Evolutionary conservation across 2,329 filamentous ascomycete species (phyloP).

Genomic region (Fusarium scirpi): DNA sequence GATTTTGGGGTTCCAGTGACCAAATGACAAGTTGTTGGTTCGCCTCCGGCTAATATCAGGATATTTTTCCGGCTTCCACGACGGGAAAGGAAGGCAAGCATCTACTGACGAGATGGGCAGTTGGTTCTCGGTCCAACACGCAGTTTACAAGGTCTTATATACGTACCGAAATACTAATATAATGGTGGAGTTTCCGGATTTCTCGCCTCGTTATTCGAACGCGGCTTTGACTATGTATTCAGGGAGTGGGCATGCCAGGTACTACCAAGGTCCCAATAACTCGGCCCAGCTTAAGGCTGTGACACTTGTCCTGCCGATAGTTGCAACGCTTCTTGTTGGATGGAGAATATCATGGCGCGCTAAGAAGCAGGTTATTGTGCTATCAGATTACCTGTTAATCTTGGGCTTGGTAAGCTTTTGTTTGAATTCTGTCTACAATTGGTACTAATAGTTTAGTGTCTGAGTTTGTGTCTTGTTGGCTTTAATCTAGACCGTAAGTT

Average conservation of each 20-base stretch:
- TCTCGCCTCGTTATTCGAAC: too few species aligned
- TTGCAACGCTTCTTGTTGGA: background rate
- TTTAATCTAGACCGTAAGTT: slow-evolving; percentile 5
- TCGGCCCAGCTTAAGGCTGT: slow-evolving; percentile 10
- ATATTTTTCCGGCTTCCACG: too few species aligned
- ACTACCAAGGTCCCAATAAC: slow-evolving; percentile 3
- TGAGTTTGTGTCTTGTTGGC: slow-evolving; percentile 4
- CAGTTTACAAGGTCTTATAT: too few species aligned
- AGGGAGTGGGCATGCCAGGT: background rate
- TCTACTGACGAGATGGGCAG: too few species aligned
- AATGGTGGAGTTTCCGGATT: too few species aligned
- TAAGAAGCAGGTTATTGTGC: background rate
- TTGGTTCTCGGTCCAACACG: too few species aligned
- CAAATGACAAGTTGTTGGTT: too few species aligned
- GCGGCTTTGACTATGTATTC: too few species aligned
- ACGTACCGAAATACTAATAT: too few species aligned
- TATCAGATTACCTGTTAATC: background rate
- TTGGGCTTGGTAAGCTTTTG: background rate
- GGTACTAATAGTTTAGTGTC: background rate
- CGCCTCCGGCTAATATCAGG: too few species aligned
- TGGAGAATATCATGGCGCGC: slow-evolving; percentile 7
- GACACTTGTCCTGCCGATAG: background rate
- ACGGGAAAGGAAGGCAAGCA: too few species aligned
- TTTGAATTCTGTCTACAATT: background rate
- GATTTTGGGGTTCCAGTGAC: too few species aligned